Evolutionary conservation across 1,139 yeast species (phyloP), one percentile per base, ranked within the genome.

Genomic region (Keqinozyma sinolaborantium): DNA sequence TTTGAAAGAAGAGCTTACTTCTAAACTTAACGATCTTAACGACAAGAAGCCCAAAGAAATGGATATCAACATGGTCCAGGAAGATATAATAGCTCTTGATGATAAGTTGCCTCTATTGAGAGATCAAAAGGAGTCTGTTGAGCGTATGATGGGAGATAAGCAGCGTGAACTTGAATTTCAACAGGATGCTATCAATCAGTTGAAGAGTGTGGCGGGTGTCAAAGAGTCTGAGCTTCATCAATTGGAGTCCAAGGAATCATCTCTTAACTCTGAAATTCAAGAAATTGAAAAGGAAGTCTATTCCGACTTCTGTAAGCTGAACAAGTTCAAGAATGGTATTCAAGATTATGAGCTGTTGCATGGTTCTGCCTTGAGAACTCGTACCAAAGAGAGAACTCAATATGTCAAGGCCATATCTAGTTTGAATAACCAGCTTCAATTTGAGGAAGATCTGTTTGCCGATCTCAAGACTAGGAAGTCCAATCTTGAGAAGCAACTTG

Each of bases 311-410:
- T 81, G 88, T 38, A 37, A 51, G 2, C 64, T 59, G 33, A 60
- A 79, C 36, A 76, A 77, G 0, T 76, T 84, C 45, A 45, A 47
- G 5, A 60, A 68, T 40, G 69, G 68, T 26, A 77, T 85, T 28
- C 66, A 69, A 32, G 87, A 80, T 28, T 86, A 82, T 50, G 95
- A 86, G 51, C 64, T 61, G 28, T 62, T 74, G 16, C 86, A 83
- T 37, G 90, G 92, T 8, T 64, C 77, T 3, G 60, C 77, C 9
- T 50, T 77, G 36, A 72, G 87, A 48, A 68, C 70, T 26, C 73
- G 79, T 35, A 70, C 83, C 1, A 79, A 76, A 42, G 88, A 83
- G 51, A 66, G 82, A 33, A 65, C 83, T 3, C 79, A 77, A 42
- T 76, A 72, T 41, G 60, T 73, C 20, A 77, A 76, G 35, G 80